Base-by-base conservation (phyloP, 1,139 yeast species). In the Yamadazyma triangularis region DNA sequence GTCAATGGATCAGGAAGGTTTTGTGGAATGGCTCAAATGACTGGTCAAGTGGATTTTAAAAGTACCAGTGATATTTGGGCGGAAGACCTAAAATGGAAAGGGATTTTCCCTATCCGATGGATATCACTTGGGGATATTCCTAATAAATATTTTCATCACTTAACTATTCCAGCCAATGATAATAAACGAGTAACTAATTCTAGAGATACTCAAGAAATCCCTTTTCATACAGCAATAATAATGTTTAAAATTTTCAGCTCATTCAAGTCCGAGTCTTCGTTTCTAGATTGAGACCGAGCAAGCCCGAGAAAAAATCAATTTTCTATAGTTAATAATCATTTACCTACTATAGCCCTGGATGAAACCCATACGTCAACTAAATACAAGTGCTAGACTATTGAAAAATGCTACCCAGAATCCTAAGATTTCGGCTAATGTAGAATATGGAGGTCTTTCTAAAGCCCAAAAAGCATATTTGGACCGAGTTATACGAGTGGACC, bases 401-500 rank as follows among this genome's bases (percentile, higher is more conserved):
- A n/a, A n/a, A n/a, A n/a, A n/a, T n/a, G n/a, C n/a, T n/a, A 18
- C 7, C 8, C 21, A 8, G n/a, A 15, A 8, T 23, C 15, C 23
- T 23, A 21, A 14, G 12, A 15, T 13, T 14, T 12, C 27, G 15
- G 31, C 46, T 13, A 51, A 58, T 28, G 46, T 63, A 4, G 50
- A 45, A 33, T 66, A 64, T 36, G 73, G 73, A 1, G 53, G 68
- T 4, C 50, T 78, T 30, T 68, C 77, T 3, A 59, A 59, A 27
- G 84, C 85, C 0, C 89, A 82, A 48, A 65, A 64, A 40, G 88
- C 88, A 1, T 85, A 71, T 41, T 66, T 88, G 18, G 87, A 85
- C 35, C 61, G 91, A 36, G 79, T 81, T 1, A 76, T 91, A 15
- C 68, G 98, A 32, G 98, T 91, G 7, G 97, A 91, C 51, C 98